Evolutionary conservation across 1,284 basidiomycete species (phyloP).

Genomic region (Leucoagaricus sp.): DNA sequence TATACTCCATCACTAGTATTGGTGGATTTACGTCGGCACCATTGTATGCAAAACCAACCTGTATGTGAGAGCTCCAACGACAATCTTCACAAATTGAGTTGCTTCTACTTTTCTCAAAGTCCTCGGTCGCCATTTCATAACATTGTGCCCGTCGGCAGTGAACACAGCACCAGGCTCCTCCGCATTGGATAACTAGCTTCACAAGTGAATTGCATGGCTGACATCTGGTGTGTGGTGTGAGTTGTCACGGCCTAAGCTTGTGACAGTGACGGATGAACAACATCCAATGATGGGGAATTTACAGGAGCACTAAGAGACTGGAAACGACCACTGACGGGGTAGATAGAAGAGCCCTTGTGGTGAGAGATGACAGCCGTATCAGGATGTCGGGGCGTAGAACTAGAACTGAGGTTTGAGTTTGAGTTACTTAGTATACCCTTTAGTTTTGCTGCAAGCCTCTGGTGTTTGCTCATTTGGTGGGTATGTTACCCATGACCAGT

Average conservation of each 20-base stretch:
- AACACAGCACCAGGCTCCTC: slow-evolving; percentile 43
- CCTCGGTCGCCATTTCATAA: too few relatives aligned
- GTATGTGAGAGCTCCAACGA: slow-evolving; percentile 27
- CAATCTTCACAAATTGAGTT: slow-evolving; percentile 26
- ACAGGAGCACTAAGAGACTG: too few relatives aligned
- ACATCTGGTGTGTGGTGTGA: too few relatives aligned
- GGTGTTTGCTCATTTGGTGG: not conserved
- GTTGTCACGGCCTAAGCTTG: too few relatives aligned
- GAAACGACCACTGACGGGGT: not conserved
- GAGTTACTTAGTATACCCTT: not conserved
- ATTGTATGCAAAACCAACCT: slow-evolving; percentile 51
- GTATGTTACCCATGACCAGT: slow-evolving; percentile 8
- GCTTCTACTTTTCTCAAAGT: slow-evolving; percentile 36
- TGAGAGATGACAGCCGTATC: not conserved
- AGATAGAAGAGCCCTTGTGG: not conserved
- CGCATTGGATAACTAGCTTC: not conserved
- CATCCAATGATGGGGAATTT: too few relatives aligned
- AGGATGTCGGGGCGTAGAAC: not conserved
- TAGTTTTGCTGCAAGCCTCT: not conserved
- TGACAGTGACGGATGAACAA: too few relatives aligned
- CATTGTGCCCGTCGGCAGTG: slow-evolving; percentile 45
- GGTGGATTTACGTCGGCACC: slow-evolving; percentile 54
- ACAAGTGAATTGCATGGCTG: slow-evolving; percentile 16
- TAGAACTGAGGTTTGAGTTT: not conserved
- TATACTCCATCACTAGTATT: slow-evolving; percentile 26